These are phyloP conservation scores for Alternaria sp. DNA, from an alignment of 2,329 filamentous ascomycete genomes.

Conservation along the genomic window DNA sequence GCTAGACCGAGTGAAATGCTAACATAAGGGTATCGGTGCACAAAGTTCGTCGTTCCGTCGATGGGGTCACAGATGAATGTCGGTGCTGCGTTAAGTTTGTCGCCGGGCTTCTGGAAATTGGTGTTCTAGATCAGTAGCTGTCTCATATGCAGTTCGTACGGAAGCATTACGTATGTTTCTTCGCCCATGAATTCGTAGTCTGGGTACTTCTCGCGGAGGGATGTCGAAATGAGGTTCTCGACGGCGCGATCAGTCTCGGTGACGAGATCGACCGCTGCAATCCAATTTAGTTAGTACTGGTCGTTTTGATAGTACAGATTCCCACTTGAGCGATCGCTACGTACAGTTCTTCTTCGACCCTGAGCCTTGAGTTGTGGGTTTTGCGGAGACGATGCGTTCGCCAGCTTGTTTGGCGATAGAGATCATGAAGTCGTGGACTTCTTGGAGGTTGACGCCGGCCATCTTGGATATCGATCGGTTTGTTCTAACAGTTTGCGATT, in stretches of 20 bases:
- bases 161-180: conserved; percentile 65
- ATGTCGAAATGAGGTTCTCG: conserved; percentile 64
- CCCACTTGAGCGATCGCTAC: neutral
- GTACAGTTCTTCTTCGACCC: conserved; percentile 61
- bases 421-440: conserved; percentile 60
- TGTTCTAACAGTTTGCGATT: too few relatives aligned
- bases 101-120: conserved; percentile 61
- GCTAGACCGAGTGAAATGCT: conserved; percentile 80
- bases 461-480: conserved; percentile 25
- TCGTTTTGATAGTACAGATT: neutral
- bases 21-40: conserved; percentile 77
- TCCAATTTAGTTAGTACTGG: neutral
- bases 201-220: conserved; percentile 62
- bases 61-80: conserved; percentile 87
- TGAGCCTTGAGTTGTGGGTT: conserved; percentile 52
- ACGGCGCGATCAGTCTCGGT: conserved; percentile 71
- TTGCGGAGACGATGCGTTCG: conserved; percentile 57
- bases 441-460: conserved; percentile 54
- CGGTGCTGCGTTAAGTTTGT: conserved; percentile 68
- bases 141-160: too few relatives aligned
- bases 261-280: conserved; percentile 66
- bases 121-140: too few relatives aligned
- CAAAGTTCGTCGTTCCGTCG: conserved; percentile 83
- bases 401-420: conserved; percentile 57
- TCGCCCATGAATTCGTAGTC: conserved; percentile 59